Evolutionary conservation across 2,329 filamentous ascomycete genomes (phyloP).

Genomic region (Xylariomycetidae sp.): DNA sequence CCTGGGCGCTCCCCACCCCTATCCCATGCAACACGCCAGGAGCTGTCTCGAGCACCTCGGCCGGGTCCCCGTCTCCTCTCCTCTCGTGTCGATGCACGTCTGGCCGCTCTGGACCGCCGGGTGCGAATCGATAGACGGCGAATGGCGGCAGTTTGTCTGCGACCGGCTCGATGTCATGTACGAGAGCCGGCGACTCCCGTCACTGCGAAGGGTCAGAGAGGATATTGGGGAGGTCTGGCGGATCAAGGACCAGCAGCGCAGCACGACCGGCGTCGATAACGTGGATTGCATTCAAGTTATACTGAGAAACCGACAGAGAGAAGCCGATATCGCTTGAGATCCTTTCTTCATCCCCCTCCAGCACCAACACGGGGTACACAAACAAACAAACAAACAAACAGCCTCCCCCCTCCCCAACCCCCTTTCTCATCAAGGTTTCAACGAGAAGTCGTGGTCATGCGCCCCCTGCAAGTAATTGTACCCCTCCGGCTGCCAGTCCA

Average conservation of each 20-base stretch:
- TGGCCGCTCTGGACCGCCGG: conserved; percentile 30
- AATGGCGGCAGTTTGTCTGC: conserved; percentile 18
- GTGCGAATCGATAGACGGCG: conserved; percentile 23
- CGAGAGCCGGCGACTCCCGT: conserved; percentile 23
- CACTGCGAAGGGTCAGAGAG: conserved; percentile 19
- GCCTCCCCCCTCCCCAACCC: too few relatives aligned
- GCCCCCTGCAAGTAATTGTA: conserved; percentile 32
- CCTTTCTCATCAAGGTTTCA: conserved; percentile 18
- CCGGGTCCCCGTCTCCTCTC: conserved; percentile 20
- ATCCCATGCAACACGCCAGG: conserved; percentile 15
- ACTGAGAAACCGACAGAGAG: conserved; percentile 17
- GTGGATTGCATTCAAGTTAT: conserved; percentile 26
- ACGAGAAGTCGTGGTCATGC: conserved; percentile 30
- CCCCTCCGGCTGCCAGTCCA: conserved; percentile 31
- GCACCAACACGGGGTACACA: too few relatives aligned
- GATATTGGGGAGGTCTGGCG: conserved; percentile 28
- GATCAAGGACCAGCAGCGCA: conserved; percentile 23
- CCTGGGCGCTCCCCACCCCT: conserved; percentile 16
- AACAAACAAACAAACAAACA: too few relatives aligned
- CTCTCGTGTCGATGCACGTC: conserved; percentile 24
- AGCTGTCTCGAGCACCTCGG: conserved; percentile 21
- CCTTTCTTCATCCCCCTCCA: too few relatives aligned
- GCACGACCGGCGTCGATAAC: conserved; percentile 23
- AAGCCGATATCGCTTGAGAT: too few relatives aligned
- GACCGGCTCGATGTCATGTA: conserved; percentile 24